Base-by-base conservation (phyloP, 345 rosid species). In the Limnanthes douglasii region DNA sequence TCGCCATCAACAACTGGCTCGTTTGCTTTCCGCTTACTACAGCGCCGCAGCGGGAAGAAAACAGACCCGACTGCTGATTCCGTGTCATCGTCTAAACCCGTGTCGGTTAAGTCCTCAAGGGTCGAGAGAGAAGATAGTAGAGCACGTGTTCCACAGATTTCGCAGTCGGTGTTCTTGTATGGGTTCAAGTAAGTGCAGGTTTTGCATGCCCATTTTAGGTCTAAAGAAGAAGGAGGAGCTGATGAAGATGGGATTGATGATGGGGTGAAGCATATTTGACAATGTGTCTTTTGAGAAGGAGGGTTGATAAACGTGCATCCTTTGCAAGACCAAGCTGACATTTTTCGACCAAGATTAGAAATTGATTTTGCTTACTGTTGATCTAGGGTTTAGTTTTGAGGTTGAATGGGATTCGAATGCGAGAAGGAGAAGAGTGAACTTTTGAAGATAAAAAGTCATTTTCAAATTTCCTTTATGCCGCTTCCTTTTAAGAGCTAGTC, bases 301-400 rank as follows among this genome's bases (percentile, higher is more conserved):
- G 94, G 63, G 61, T 90, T 90, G 56, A 80, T 65, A 72, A 80
- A 90, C 4, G 94, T 84, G 50, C 98, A 84, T 47, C 58, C 72
- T 47, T 64, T 70, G 65, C 96, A 90, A 31, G 92, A 53, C 98
- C 94, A 84, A 6, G 94, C 57, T 5, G 56, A 22, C 30, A 45
- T 29, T 7, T 45, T 6, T 13, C 18, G 37, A 14, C 0, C 11
- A 29, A 34, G 25, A 28, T 15, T 25, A 31, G 18, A 4, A 17
- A 20, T 4, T 40, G n/a, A n/a, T n/a, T n/a, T n/a, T n/a, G n/a
- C n/a, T n/a, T n/a, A n/a, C n/a, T 32, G 32, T 52, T 7, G 15
- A 24, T 28, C 16, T 46, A 37, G 48, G 70, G 61, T 29, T 54
- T 44, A 40, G 32, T 39, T 36, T 1, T 4, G 3, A 8, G n/a